Evolutionary conservation across 768 basidiomycete species (phyloP), one percentile per base, ranked within the genome.

Genomic region (Russula brevipes): DNA sequence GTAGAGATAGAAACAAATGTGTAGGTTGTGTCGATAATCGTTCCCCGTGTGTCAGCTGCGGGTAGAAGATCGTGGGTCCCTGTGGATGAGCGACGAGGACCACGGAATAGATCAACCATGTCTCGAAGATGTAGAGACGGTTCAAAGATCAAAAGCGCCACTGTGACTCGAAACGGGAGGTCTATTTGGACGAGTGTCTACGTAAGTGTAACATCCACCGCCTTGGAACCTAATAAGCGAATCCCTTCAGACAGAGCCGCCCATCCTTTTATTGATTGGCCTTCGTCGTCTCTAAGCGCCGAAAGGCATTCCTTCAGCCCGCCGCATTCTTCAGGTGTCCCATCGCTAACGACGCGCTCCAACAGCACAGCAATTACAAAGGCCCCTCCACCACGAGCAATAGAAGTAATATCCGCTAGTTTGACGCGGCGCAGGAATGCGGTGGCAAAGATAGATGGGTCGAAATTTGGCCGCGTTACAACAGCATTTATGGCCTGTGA

Each of bases 351-450:
- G 30, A 89, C 73, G 33, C 86, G 79, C 67, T 85, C 85, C 70
- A 87, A 81, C 36, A 91, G 75, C 71, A 88, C 90, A 0, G 86
- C 85, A 2, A 93, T 78, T 16, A 94, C 82, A 68, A 93, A 94
- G 5, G 85, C 80, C 0, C 91, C 91, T 56, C 83, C 81, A 16
- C 81, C 75, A 8, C 74, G 75, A 58, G 85, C 86, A 77, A 91
- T 85, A 19, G 76, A 77, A 5, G 83, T 66, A 2, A 79, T 77
- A 24, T 75, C 74, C 11, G 85, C 81, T 69, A 77, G 70, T 11
- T 83, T 85, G 0, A 89, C 82, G 4, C 74, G 67, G 14, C 78
- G 72, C 30, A 88, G 73, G 70, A 91, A 88, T 11, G 74, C 71
- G 3, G 74, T 73, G 0, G 88, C 89, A 65, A 92, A 92, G 1